These are phyloP conservation scores for Fusarium virguliforme DNA, from an alignment of 2,329 filamentous ascomycete genomes.

Conservation along the genomic window DNA sequence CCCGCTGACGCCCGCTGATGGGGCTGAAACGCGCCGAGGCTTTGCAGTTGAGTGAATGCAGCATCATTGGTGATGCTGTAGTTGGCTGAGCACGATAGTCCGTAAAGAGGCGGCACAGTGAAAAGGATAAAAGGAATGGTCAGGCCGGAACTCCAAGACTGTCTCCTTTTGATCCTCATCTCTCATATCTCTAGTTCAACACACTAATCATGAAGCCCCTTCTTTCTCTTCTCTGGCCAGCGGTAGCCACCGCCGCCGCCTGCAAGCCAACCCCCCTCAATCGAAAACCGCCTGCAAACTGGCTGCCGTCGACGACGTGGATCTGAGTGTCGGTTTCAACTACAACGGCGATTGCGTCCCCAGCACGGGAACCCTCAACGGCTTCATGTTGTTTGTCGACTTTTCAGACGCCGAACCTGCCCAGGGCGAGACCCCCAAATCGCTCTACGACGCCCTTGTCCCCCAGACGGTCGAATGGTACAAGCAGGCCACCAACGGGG, in stretches of 20 bases:
- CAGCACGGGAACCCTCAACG: slow-evolving; percentile 52
- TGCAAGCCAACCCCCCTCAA: background rate
- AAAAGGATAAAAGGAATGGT: background rate
- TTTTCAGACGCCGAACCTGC: slow-evolving; percentile 50
- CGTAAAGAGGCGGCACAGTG: background rate
- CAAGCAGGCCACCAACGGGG: slow-evolving; percentile 48
- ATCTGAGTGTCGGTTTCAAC: background rate
- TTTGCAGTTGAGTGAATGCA: background rate
- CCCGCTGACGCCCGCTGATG: slow-evolving; percentile 8
- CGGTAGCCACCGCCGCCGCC: background rate
- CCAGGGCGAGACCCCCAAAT: slow-evolving; percentile 45
- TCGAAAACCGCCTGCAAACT: slow-evolving; percentile 1
- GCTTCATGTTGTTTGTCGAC: slow-evolving; percentile 59
- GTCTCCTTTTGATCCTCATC: background rate
- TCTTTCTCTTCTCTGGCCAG: slow-evolving; percentile 1
- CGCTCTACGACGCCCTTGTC: slow-evolving; percentile 38
- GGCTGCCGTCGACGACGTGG: background rate
- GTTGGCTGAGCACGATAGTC: background rate
- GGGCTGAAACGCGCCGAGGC: slow-evolving; percentile 1
- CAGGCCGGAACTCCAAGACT: background rate
- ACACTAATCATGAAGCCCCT: background rate
- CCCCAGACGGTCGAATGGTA: slow-evolving; percentile 37
- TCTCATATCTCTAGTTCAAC: background rate
- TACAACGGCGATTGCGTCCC: slow-evolving; percentile 51
- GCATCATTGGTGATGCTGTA: background rate